phyloP scores from a whole-genome alignment of 495 filamentous ascomycete genomes.

The Aspergillus steynii region DNA sequence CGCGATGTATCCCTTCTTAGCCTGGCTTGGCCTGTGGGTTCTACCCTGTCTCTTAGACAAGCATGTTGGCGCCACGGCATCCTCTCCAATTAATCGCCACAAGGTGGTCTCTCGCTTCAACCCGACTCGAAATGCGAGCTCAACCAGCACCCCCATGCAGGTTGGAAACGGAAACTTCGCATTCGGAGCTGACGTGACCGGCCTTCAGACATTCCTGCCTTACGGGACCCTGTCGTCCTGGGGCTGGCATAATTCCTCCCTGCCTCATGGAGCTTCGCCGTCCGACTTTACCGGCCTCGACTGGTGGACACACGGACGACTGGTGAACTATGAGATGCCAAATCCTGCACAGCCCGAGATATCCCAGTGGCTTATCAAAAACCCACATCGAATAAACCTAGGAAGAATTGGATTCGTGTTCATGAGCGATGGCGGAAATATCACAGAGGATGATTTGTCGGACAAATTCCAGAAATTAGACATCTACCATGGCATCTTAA shows the following conservation, averaged over 20 bases:
- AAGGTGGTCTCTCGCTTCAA: slow-evolving; percentile 12
- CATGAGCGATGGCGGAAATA: background rate
- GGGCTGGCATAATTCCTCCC: slow-evolving; percentile 18
- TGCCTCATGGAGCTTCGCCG: slow-evolving; percentile 9
- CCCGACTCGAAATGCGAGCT: slow-evolving; percentile 18
- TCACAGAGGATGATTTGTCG: slow-evolving; percentile 10
- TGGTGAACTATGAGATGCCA: slow-evolving; percentile 21
- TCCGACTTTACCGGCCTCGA: slow-evolving; percentile 18
- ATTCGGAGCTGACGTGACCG: slow-evolving; percentile 25
- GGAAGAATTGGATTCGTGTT: slow-evolving; percentile 19
- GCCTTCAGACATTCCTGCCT: slow-evolving; percentile 20
- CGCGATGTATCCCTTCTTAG: no score
- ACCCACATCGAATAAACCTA: slow-evolving; percentile 20
- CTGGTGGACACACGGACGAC: slow-evolving; percentile 21
- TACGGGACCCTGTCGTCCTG: slow-evolving; percentile 21
- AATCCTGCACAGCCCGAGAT: slow-evolving; percentile 18
- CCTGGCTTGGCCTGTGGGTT: background rate
- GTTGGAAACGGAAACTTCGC: slow-evolving; percentile 25
- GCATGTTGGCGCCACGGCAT: background rate
- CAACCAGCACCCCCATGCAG: slow-evolving; percentile 20
- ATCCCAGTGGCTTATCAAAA: slow-evolving; percentile 22
- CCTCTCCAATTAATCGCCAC: slow-evolving; percentile 3
- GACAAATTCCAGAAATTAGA: slow-evolving; percentile 14
- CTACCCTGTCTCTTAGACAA: background rate
- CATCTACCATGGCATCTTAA: slow-evolving; percentile 14